Conservation (phyloP, 116 monocot genomes). For the Phalaenopsis hybrid region DNA sequence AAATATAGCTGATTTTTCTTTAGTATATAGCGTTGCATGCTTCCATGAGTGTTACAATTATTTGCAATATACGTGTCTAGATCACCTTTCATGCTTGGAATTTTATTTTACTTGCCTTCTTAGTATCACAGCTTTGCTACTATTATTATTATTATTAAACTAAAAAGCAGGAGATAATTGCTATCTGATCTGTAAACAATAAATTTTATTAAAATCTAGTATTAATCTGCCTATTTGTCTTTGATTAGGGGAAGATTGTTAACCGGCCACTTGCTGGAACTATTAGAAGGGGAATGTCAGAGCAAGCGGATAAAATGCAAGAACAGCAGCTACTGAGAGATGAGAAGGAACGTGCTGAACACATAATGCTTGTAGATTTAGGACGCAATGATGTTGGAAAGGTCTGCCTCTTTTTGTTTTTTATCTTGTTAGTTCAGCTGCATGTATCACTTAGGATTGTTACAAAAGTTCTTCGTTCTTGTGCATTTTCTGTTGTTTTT, state of each 20-base stretch:
- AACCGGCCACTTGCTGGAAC: conserved; percentile 96
- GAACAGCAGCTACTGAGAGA: conserved; percentile 65
- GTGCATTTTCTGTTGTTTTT: not conserved
- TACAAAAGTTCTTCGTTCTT: not conserved
- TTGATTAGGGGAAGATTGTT: conserved; percentile 58
- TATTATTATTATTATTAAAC: no score
- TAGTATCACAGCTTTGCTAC: not conserved
- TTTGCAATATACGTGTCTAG: no score
- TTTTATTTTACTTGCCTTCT: not conserved
- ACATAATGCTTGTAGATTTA: conserved; percentile 95
- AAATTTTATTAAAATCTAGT: not conserved
- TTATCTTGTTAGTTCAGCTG: not conserved
- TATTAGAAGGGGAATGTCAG: conserved; percentile 57
- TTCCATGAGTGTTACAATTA: no score
- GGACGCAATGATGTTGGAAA: conserved; percentile 96
- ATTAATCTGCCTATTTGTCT: not conserved
- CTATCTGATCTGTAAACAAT: not conserved
- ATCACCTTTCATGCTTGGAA: not conserved
- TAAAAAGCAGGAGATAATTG: not conserved
- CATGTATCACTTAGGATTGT: not conserved
- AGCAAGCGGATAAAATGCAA: conserved; percentile 51
- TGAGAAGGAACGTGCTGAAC: conserved; percentile 94
- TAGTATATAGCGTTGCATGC: not conserved
- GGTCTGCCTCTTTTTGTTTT: conserved; percentile 31
- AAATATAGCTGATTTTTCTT: not conserved